Conservation (phyloP, 176 grass and related monocot species). For the Phyllostachys edulis region DNA sequence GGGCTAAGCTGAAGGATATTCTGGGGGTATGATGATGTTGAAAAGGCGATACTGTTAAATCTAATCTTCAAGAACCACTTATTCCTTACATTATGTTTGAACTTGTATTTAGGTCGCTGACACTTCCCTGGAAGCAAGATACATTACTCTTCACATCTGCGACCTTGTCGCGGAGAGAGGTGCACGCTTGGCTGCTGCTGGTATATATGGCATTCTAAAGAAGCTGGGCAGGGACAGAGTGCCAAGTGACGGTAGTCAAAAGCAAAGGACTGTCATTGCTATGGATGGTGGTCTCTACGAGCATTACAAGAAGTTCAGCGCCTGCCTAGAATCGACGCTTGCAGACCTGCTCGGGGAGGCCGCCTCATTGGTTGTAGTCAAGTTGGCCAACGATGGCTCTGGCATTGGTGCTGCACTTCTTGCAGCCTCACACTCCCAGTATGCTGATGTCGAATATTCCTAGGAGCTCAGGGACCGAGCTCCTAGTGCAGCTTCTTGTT, state of each 20-base stretch:
- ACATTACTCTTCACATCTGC: slow-evolving; percentile 65
- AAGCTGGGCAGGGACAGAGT: slow-evolving; percentile 63
- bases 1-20: slow-evolving; percentile 79
- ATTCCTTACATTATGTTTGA: slow-evolving; percentile 23
- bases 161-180: slow-evolving; percentile 71
- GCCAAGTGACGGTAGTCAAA: slow-evolving; percentile 6
- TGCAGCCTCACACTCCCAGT: slow-evolving; percentile 81
- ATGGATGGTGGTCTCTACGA: slow-evolving; percentile 86
- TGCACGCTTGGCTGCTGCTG: slow-evolving; percentile 67
- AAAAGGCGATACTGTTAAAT: background rate
- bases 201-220: slow-evolving; percentile 82
- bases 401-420: slow-evolving; percentile 80
- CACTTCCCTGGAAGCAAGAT: slow-evolving; percentile 64
- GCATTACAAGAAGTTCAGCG: slow-evolving; percentile 82
- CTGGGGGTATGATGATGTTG: slow-evolving; percentile 57
- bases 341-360: slow-evolving; percentile 62
- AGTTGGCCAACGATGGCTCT: slow-evolving; percentile 83
- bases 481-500: slow-evolving; percentile 21
- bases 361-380: slow-evolving; percentile 59
- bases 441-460: slow-evolving; percentile 43
- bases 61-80: background rate
- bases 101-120: slow-evolving; percentile 49
- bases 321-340: slow-evolving; percentile 55
- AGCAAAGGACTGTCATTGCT: slow-evolving; percentile 54
- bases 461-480: slow-evolving; percentile 11